Base-by-base conservation (phyloP, 345 rosid genomes). In the Mallotus nudiflorus region DNA sequence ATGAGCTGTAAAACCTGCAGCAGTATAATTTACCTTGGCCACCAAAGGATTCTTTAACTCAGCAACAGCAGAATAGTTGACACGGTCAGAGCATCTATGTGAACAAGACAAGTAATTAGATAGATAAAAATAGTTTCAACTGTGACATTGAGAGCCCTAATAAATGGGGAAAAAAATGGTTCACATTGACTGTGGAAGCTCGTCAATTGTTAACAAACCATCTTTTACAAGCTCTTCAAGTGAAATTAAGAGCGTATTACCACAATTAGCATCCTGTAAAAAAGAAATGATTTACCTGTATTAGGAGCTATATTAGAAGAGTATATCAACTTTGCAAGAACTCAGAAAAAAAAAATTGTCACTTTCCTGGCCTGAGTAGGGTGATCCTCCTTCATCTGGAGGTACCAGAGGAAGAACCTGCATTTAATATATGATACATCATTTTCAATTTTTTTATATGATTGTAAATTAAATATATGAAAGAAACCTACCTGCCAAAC, bases 331-430 rank as follows among this genome's bases (percentile, higher is more conserved):
- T 39, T 39, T 39, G 42, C 42, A 4, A 39, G 9, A 4, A 39
- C 42, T 39, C 42, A 4, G 9, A 39, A 9, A 4, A 4, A 39
- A 39, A 4, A 39, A 4, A 50, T 13, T 49, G 6, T 29, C 60
- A 94, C 98, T n/a, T n/a, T n/a, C n/a, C 98, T 90, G 87, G 37
- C 98, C 97, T 27, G 97, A 82, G 82, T 94, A 94, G 1, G 98
- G 97, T 53, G 95, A 94, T 50, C 98, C 96, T 54, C 73, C 88
- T 60, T 80, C 89, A 55, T 85, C 96, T 9, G 97, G 95, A 29
- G 98, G 97, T 79, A 91, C 98, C 27, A 94, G 95, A 72, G 98
- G 98, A 72, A 94, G 93, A 68, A 94, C 98, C 98, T 93, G 83
- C 77, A 58, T 45, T 59, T 6, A 58, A 58, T 4, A 29, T 12